Conservation (phyloP, 768 basidiomycete species). For the Leccinum truebloodii region DNA sequence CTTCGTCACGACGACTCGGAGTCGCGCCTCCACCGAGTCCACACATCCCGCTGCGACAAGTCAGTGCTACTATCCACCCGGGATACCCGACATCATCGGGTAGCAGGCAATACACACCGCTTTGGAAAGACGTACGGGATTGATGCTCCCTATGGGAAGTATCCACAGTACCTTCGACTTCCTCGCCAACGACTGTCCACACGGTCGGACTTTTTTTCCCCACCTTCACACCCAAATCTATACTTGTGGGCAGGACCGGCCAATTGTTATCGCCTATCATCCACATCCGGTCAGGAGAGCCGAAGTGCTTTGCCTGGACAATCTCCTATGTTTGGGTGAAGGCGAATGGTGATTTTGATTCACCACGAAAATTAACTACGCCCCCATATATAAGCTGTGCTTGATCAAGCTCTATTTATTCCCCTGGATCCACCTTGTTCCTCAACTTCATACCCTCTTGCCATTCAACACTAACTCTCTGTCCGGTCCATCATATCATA, state of each 20-base stretch:
- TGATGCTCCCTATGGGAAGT: not conserved
- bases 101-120: not conserved
- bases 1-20: too few species aligned
- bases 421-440: not conserved
- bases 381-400: constrained; percentile 13
- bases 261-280: not conserved
- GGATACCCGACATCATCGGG: not conserved
- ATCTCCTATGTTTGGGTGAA: constrained; percentile 7
- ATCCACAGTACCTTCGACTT: not conserved
- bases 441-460: not conserved
- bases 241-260: not conserved
- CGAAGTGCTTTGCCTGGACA: constrained; percentile 9
- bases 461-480: not conserved
- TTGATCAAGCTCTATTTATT: not conserved
- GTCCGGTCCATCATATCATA: too few species aligned
- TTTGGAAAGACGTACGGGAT: not conserved
- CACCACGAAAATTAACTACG: constrained; percentile 4
- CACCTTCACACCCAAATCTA: constrained; percentile 5
- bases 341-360: constrained; percentile 8
- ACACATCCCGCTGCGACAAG: not conserved
- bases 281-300: constrained; percentile 16
- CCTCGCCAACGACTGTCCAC: not conserved
- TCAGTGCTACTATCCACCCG: too few species aligned
- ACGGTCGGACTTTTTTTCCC: constrained; percentile 3
- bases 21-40: not conserved